Conservation (phyloP, 2,329 filamentous ascomycete species). For the Cladorrhinum sp. region DNA sequence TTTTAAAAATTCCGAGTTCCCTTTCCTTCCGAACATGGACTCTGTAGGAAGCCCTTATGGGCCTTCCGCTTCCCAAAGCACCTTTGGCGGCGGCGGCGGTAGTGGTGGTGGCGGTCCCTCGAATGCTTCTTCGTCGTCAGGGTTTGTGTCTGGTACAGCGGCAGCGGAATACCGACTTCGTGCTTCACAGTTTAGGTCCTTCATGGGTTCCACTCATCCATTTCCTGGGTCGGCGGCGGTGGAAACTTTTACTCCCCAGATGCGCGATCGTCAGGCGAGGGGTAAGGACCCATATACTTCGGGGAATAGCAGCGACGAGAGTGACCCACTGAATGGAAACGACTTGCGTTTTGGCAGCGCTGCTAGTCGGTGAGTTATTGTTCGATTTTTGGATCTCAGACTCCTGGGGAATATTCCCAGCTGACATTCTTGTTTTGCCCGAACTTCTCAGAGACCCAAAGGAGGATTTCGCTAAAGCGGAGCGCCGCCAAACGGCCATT, state of each 20-base stretch:
- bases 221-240: slow-evolving; percentile 4
- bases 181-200: slow-evolving; percentile 9
- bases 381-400: not conserved
- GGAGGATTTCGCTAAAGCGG: slow-evolving; percentile 42
- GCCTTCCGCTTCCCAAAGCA: not conserved
- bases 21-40: not conserved
- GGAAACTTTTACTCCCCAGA: slow-evolving; percentile 44
- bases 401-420: not conserved
- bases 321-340: slow-evolving; percentile 31
- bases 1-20: no score
- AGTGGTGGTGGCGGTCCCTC: not conserved
- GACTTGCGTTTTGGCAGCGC: slow-evolving; percentile 14
- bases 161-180: not conserved
- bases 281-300: slow-evolving; percentile 53
- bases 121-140: not conserved
- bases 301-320: slow-evolving; percentile 33
- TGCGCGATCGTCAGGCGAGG: slow-evolving; percentile 58
- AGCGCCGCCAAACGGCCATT: slow-evolving; percentile 49
- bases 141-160: not conserved
- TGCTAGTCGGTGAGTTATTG: slow-evolving; percentile 12
- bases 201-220: slow-evolving; percentile 3
- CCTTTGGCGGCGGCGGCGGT: no score
- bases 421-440: not conserved
- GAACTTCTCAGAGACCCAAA: slow-evolving; percentile 21
- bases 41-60: not conserved